Evolutionary conservation across 2,329 filamentous ascomycete species (phyloP).

Genomic region (Ceratocystis papillata): DNA sequence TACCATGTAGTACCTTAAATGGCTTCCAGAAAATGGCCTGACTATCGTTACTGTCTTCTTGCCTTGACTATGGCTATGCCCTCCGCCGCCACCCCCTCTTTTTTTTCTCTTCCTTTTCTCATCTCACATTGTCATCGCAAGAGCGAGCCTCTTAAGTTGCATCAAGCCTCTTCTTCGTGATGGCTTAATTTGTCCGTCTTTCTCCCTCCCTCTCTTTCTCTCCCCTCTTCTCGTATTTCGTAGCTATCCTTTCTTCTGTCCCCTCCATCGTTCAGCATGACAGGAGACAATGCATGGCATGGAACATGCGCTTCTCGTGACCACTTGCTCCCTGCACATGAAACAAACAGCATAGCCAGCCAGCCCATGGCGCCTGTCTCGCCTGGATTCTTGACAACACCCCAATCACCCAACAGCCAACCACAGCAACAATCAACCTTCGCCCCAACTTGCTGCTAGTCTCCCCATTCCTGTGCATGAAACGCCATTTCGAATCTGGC

Average conservation of each 20-base stretch:
- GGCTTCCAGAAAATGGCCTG: too few species aligned
- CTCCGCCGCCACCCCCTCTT: too few species aligned
- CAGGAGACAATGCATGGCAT: slow-evolving; percentile 5
- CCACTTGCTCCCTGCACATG: slow-evolving; percentile 1
- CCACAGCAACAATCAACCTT: background rate
- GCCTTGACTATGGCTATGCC: too few species aligned
- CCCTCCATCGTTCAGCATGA: background rate
- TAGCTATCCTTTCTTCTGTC: background rate
- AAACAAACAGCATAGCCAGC: background rate
- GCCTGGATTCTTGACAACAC: background rate
- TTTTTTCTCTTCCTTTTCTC: too few species aligned
- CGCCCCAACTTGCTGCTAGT: background rate
- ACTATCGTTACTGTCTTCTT: too few species aligned
- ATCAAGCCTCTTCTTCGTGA: too few species aligned
- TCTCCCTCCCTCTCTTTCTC: too few species aligned
- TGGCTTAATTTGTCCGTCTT: too few species aligned
- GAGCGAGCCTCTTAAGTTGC: too few species aligned
- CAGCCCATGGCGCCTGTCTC: background rate
- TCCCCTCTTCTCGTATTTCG: background rate
- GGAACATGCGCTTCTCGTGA: background rate
- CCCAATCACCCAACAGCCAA: background rate
- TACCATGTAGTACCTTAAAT: too few species aligned
- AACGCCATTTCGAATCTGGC: background rate
- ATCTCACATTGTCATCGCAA: too few species aligned
- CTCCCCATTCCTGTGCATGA: background rate